phyloP scores from a whole-genome alignment of 306 rosid genomes.

The Rosa persica region DNA sequence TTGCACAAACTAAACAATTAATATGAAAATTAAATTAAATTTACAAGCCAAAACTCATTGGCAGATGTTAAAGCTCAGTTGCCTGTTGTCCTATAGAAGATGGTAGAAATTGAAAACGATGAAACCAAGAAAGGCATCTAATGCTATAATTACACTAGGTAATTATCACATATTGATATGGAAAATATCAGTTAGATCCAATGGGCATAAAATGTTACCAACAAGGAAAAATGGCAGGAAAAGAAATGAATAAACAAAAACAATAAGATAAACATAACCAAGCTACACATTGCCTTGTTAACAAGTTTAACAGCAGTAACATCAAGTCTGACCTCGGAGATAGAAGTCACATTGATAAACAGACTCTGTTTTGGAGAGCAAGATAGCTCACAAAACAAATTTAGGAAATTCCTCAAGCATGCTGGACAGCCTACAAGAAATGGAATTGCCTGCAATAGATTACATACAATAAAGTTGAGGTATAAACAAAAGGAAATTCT shows the following conservation, averaged over 20 bases:
- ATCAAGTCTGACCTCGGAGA: slow-evolving; percentile 59
- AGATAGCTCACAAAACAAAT: slow-evolving; percentile 91
- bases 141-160: background rate
- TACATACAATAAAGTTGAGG: slow-evolving; percentile 4
- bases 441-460: slow-evolving; percentile 79
- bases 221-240: slow-evolving; percentile 10
- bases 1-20: background rate
- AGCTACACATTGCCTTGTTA: background rate
- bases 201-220: slow-evolving; percentile 19
- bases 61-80: background rate
- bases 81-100: background rate
- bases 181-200: background rate
- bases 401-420: slow-evolving; percentile 92
- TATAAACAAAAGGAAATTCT: background rate
- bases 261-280: background rate
- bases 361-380: slow-evolving; percentile 93
- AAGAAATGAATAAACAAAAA: background rate
- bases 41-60: slow-evolving; percentile 5
- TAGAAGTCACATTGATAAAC: slow-evolving; percentile 82
- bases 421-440: slow-evolving; percentile 98
- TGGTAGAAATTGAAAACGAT: background rate
- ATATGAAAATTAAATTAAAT: background rate
- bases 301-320: slow-evolving; percentile 7
- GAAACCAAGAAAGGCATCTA: slow-evolving; percentile 2
- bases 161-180: slow-evolving; percentile 7